Percentiles rank a stretch among this genome's conserved stretches.
Conservation (phyloP, 2,329 filamentous ascomycete species). For the Aureobasidium musti region DNA sequence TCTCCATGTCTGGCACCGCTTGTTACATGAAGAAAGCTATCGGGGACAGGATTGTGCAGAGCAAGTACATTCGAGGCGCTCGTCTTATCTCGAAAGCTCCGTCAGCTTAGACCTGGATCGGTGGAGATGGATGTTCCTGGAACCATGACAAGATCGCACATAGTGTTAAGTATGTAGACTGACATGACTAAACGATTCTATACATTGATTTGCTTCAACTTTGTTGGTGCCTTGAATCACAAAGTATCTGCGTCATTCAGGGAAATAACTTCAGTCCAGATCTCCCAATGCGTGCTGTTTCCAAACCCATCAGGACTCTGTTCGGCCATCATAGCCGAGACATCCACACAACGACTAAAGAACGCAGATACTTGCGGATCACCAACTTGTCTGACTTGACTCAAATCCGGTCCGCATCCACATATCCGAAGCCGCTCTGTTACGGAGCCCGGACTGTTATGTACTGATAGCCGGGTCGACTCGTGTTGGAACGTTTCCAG, state of each 20-base stretch:
- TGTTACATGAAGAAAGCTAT: conserved; percentile 28
- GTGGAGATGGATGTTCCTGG: no score
- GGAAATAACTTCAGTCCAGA: background rate
- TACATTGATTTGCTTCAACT: no score
- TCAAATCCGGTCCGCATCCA: background rate
- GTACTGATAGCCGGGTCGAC: background rate
- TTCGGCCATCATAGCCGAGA: background rate
- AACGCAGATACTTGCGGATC: background rate
- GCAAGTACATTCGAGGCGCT: conserved; percentile 17
- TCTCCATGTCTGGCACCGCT: conserved; percentile 32
- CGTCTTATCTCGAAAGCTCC: background rate
- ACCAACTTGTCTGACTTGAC: background rate
- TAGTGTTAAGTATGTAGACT: no score
- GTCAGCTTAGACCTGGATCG: background rate
- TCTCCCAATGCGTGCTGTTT: background rate
- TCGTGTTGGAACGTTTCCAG: background rate
- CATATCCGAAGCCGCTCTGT: background rate
- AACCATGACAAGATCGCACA: no score
- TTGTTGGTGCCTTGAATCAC: no score
- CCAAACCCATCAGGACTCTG: background rate
- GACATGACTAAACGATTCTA: no score
- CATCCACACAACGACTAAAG: background rate
- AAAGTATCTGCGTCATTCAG: no score
- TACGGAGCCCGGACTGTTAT: background rate
- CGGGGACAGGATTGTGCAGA: background rate